phyloP scores from a whole-genome alignment of 2,329 filamentous ascomycete genomes.

The Myriosclerotinia duriaeana region DNA sequence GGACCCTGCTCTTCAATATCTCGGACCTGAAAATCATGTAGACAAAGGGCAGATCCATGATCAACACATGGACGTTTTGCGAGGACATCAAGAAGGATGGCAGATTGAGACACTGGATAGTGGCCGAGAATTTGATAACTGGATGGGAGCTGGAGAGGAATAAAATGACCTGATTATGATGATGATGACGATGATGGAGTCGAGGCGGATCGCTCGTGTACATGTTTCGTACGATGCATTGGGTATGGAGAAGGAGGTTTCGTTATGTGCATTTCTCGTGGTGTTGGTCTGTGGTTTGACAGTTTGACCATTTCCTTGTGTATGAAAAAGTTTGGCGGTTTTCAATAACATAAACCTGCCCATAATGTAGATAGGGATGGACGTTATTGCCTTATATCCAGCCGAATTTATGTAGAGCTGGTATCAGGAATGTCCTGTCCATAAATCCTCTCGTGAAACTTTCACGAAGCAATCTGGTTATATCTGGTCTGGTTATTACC shows the following conservation, averaged over 20 bases:
- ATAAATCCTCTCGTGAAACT: slow-evolving; percentile 7
- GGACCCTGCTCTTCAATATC: slow-evolving; percentile 32
- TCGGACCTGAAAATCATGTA: slow-evolving; percentile 32
- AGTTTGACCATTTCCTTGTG: slow-evolving; percentile 10
- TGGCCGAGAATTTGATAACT: slow-evolving; percentile 40
- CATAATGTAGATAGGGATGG: slow-evolving; percentile 19
- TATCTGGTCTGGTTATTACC: background rate
- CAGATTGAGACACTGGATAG: slow-evolving; percentile 38
- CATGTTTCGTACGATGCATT: slow-evolving; percentile 8
- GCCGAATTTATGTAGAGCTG: slow-evolving; percentile 5
- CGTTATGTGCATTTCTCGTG: slow-evolving; percentile 16
- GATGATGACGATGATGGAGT: slow-evolving; percentile 1
- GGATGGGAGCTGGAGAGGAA: slow-evolving; percentile 35
- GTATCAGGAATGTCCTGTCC: background rate
- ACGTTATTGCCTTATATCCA: slow-evolving; percentile 1
- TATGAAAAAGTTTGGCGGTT: slow-evolving; percentile 2
- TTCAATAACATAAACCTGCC: slow-evolving; percentile 2
- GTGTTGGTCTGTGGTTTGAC: background rate
- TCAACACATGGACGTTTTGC: slow-evolving; percentile 37
- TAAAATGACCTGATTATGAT: background rate
- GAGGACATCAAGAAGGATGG: slow-evolving; percentile 39
- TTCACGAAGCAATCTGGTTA: background rate
- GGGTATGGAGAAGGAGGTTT: slow-evolving; percentile 19
- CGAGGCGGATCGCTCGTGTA: slow-evolving; percentile 6
- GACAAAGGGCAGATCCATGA: slow-evolving; percentile 36